Conservation (phyloP, 2,329 filamentous ascomycete species). For the Apiospora marii region DNA sequence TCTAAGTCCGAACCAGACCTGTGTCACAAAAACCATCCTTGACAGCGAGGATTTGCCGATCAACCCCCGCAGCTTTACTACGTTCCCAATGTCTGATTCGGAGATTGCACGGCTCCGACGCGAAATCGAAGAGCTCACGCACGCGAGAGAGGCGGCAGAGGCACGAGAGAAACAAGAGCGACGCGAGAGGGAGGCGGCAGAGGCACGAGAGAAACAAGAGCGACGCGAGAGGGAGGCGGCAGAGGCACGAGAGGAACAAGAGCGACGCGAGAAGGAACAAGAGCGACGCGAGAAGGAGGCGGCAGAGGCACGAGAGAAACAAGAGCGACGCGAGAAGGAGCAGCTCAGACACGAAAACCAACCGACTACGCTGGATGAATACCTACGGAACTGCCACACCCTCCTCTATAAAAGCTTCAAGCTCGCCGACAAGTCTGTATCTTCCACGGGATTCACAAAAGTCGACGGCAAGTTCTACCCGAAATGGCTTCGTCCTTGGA, state of each 20-base stretch:
- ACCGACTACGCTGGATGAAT: slow-evolving; percentile 31
- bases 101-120: neutral
- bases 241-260: too few species aligned
- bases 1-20: too few species aligned
- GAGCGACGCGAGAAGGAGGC: too few species aligned
- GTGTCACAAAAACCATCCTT: neutral
- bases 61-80: neutral
- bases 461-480: slow-evolving; percentile 35
- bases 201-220: too few species aligned
- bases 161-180: too few species aligned
- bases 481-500: slow-evolving; percentile 33
- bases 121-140: neutral
- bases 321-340: neutral
- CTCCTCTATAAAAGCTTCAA: slow-evolving; percentile 28
- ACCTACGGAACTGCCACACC: slow-evolving; percentile 32
- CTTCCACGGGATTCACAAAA: slow-evolving; percentile 27
- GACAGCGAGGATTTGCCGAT: neutral
- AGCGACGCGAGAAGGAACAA: too few species aligned
- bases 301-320: too few species aligned
- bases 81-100: neutral
- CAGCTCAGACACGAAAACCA: slow-evolving; percentile 28
- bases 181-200: too few species aligned
- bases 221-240: too few species aligned
- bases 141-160: neutral
- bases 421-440: slow-evolving; percentile 25